phyloP scores from a whole-genome alignment of 2,329 filamentous ascomycete genomes.

The Epicoccum sorghinum region DNA sequence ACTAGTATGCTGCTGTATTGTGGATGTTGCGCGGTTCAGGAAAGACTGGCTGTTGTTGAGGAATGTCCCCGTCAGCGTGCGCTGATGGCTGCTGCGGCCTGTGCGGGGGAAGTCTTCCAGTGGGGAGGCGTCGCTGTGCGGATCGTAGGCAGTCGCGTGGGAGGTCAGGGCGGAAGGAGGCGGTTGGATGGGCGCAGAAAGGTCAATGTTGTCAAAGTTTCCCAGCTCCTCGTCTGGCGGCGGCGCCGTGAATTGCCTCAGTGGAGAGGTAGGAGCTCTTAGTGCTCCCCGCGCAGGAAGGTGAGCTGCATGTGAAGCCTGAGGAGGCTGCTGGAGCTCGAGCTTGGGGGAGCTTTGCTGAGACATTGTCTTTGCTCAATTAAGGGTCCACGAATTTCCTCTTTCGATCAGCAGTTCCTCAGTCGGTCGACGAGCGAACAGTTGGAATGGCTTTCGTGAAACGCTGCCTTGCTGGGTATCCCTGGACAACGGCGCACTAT shows the following conservation, averaged over 20 bases:
- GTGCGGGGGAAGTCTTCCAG: constrained; percentile 34
- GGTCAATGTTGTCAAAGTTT: constrained; percentile 44
- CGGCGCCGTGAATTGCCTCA: constrained; percentile 33
- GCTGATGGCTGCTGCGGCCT: constrained; percentile 36
- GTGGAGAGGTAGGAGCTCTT: constrained; percentile 22
- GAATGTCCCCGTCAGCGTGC: constrained; percentile 45
- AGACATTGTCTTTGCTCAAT: constrained; percentile 27
- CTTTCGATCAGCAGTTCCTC: constrained; percentile 24
- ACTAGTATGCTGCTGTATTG: constrained; percentile 48
- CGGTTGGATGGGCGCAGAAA: constrained; percentile 36
- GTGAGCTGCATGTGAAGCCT: constrained; percentile 39
- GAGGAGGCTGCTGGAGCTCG: constrained; percentile 30
- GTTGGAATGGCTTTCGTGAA: constrained; percentile 35
- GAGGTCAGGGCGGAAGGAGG: constrained; percentile 45
- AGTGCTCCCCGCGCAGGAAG: constrained; percentile 34
- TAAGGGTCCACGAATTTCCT: constrained; percentile 31
- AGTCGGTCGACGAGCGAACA: constrained; percentile 19
- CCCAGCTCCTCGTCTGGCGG: constrained; percentile 24
- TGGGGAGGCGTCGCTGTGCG: constrained; percentile 36
- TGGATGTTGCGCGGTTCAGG: constrained; percentile 43
- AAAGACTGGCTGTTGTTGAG: constrained; percentile 41
- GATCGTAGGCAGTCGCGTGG: constrained; percentile 42
- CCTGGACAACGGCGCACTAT: constrained; percentile 12
- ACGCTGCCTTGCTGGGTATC: constrained; percentile 21
- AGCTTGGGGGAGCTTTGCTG: constrained; percentile 24